Conservation (phyloP, 495 filamentous ascomycete species). For the Annulohypoxylon bovei region DNA sequence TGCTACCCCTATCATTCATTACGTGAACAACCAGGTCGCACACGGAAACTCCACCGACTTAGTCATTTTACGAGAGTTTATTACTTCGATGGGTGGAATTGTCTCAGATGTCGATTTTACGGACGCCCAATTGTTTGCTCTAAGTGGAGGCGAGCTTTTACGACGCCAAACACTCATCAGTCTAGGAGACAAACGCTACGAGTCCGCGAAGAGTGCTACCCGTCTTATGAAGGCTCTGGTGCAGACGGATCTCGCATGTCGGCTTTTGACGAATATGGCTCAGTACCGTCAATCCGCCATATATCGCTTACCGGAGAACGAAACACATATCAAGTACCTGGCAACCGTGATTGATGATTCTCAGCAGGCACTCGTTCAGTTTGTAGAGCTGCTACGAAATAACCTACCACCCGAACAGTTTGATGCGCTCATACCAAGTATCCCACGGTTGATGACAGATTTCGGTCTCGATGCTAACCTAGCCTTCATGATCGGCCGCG, state of each 20-base stretch:
- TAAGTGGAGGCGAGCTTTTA: conserved; percentile 85
- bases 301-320: conserved; percentile 70
- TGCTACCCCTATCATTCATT: conserved; percentile 84
- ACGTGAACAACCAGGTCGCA: conserved; percentile 83
- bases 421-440: conserved; percentile 79
- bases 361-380: conserved; percentile 83
- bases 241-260: conserved; percentile 74
- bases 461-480: conserved; percentile 83
- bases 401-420: conserved; percentile 82
- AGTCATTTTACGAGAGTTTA: conserved; percentile 86
- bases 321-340: conserved; percentile 81
- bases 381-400: conserved; percentile 85
- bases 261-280: conserved; percentile 86
- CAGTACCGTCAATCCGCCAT: conserved; percentile 86
- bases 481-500: conserved; percentile 87
- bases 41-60: conserved; percentile 85
- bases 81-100: conserved; percentile 91
- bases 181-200: conserved; percentile 80
- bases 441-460: conserved; percentile 75
- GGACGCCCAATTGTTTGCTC: conserved; percentile 82
- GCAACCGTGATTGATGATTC: conserved; percentile 90
- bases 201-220: conserved; percentile 68
- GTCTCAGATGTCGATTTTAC: conserved; percentile 85
- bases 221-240: conserved; percentile 82
- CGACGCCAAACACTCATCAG: conserved; percentile 80